Evolutionary conservation across 1,139 yeast genomes (phyloP), one percentile per base, ranked within the genome.

Genomic region (Candida tetrigidarum): DNA sequence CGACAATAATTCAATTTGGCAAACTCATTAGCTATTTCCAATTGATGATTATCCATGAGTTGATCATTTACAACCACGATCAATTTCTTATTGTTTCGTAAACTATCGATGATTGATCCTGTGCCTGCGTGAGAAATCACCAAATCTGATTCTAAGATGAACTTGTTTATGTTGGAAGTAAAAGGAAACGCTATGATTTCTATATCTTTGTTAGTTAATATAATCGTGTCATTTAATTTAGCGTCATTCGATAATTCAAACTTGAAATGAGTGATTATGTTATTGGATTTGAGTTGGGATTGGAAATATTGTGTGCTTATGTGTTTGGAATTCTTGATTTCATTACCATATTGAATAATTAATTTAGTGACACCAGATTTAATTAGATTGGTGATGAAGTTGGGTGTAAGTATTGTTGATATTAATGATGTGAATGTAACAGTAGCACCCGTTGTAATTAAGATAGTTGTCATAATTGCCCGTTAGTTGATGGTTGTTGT

Each of bases 51-150:
- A 58, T 89, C 89, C 92, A 89, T 86, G 16, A 93, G 72, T 4
- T 61, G 53, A 10, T 78, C 74, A 62, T 93, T 93, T 8, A 83
- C 80, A 26, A 90, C 85, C 5, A 86, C 93, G 2, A 92, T 67
- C 45, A 92, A 67, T 15, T 77, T 80, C 57, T 80, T 82, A 3
- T 66, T 49, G 26, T 71, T 62, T 18, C 92, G 71, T 30, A 90
- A 64, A 0, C 88, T 77, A 57, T 93, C 99, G 16, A 93, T 64
- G 8, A 93, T 87, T 0, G 97, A 87, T 1, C 99, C 99, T 0
- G 98, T 89, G 2, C 95, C 98, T 0, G 96, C 97, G 62, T 93
- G 98, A 1, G 96, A 84, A 10, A 93, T 75, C 6, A 92, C 86
- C 37, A 88, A 56, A 44, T 82, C 82, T 1, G 78, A 67, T n/a